Evolutionary conservation across 331 rosid genomes (phyloP).

Genomic region (Erythrophleum ivorense): DNA sequence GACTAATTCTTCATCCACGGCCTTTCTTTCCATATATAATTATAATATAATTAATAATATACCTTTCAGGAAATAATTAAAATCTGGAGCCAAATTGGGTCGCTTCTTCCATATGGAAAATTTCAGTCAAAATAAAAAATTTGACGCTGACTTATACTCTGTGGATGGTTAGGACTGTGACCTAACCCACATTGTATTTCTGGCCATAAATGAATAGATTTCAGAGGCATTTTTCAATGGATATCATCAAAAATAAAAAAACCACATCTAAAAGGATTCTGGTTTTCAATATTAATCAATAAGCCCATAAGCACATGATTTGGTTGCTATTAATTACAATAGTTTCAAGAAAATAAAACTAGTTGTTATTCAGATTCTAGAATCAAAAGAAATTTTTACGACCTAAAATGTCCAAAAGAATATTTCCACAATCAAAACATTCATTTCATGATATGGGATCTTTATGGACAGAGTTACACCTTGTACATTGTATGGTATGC

Average conservation of each 20-base stretch:
- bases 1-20: not conserved
- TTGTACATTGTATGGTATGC: no score
- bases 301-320: not conserved
- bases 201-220: no score
- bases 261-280: not conserved
- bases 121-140: not conserved
- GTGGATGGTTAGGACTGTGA: not conserved
- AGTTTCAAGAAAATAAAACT: no score
- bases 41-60: not conserved
- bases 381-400: not conserved
- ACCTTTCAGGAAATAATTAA: not conserved
- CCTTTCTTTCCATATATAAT: not conserved
- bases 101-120: not conserved
- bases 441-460: not conserved
- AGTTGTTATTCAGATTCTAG: not conserved
- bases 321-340: not conserved
- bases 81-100: not conserved
- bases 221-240: not conserved
- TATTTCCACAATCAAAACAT: not conserved
- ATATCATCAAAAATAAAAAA: not conserved
- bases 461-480: not conserved
- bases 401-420: not conserved
- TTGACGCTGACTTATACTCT: slow-evolving; percentile 11
- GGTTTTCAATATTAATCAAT: not conserved
- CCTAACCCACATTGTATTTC: slow-evolving; percentile 8